A percentile compares a stretch with the other conserved stretches of the same genome.
Evolutionary conservation across 176 grass and related monocot genomes (phyloP).

Genomic region (Bonia amplexicaulis): DNA sequence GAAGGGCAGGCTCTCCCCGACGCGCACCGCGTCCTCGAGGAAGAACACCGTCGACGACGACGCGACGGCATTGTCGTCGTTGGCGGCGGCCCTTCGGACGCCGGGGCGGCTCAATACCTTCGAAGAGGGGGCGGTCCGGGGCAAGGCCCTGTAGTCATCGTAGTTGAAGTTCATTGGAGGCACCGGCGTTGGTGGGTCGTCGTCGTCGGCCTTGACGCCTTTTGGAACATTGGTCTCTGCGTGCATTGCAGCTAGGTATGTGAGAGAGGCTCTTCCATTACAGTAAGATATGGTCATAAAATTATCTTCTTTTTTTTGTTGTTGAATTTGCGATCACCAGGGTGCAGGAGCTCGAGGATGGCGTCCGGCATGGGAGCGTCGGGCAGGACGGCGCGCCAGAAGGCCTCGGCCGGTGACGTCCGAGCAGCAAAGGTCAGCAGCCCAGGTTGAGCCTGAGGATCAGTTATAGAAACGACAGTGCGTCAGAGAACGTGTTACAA

Average conservation of each 20-base stretch:
- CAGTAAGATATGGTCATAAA: not conserved
- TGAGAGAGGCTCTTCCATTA: not conserved
- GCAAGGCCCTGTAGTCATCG: constrained; percentile 9
- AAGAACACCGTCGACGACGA: constrained; percentile 2
- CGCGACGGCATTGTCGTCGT: not conserved
- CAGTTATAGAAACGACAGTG: not conserved
- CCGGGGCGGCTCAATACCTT: not conserved
- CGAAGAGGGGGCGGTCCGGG: not conserved
- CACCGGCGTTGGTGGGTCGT: not conserved
- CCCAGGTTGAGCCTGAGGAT: not conserved
- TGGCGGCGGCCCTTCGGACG: not conserved
- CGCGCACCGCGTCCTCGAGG: constrained; percentile 34
- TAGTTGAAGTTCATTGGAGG: constrained; percentile 38
- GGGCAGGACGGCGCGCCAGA: constrained; percentile 33
- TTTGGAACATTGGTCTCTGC: not conserved
- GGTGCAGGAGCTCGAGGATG: constrained; percentile 34
- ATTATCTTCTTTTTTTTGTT: too few species aligned
- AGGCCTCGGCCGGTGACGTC: constrained; percentile 15
- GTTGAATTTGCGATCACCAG: not conserved
- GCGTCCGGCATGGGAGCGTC: constrained; percentile 25
- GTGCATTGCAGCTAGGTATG: not conserved
- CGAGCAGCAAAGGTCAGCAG: not conserved
- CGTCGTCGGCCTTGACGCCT: not conserved
- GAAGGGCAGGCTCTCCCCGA: constrained; percentile 21
- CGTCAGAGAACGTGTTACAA: not conserved